phyloP scores from a whole-genome alignment of 768 basidiomycete species.

The Auricularia sp. region DNA sequence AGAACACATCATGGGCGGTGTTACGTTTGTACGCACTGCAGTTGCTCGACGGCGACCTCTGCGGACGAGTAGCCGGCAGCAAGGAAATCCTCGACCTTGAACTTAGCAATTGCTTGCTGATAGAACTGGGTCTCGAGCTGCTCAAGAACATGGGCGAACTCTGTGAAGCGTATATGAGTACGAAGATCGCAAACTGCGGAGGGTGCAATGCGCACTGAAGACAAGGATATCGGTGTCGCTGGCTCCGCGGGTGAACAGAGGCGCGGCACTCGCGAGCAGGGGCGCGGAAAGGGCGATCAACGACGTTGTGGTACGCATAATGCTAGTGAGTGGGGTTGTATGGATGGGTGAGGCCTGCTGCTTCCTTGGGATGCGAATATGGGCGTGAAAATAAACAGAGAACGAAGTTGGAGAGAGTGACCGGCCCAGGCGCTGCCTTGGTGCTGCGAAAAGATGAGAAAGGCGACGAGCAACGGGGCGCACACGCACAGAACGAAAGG shows the following conservation, averaged over 20 bases:
- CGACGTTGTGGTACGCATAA: constrained; percentile 41
- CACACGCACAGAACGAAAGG: not conserved
- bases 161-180: constrained; percentile 24
- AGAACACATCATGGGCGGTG: not conserved
- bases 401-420: constrained; percentile 2
- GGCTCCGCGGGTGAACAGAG: constrained; percentile 26
- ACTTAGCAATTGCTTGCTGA: constrained; percentile 50
- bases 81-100: constrained; percentile 51
- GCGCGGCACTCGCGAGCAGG: constrained; percentile 39
- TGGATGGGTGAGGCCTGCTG: not conserved
- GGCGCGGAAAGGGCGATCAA: constrained; percentile 33
- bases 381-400: constrained; percentile 1
- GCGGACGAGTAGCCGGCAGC: constrained; percentile 52
- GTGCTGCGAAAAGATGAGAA: not conserved
- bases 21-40: constrained; percentile 23
- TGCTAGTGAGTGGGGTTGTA: constrained; percentile 6
- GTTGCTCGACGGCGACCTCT: constrained; percentile 47
- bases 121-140: constrained; percentile 66
- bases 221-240: constrained; percentile 41
- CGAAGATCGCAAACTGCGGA: not conserved
- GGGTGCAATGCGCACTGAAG: constrained; percentile 52
- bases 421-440: constrained; percentile 2
- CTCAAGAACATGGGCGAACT: constrained; percentile 68
- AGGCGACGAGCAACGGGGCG: not conserved
- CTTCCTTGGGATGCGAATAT: not conserved